These are phyloP conservation scores for Eucalyptus camaldulensis DNA, from an alignment of 345 rosid species.

Conservation along the genomic window DNA sequence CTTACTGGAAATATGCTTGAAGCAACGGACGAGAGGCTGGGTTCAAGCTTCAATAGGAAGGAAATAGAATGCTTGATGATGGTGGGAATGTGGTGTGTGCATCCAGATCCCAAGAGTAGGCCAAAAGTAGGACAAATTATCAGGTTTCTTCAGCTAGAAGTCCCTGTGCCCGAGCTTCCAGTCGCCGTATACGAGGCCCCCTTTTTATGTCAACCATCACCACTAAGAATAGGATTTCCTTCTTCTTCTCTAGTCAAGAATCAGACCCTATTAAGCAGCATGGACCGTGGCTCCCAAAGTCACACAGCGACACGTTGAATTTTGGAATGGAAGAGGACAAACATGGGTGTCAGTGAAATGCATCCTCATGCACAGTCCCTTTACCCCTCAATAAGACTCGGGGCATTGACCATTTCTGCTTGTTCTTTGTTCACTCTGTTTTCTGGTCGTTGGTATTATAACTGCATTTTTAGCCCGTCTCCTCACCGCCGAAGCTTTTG, in stretches of 20 bases:
- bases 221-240: too few relatives aligned
- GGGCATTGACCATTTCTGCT: neutral
- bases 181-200: neutral
- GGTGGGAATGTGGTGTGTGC: neutral
- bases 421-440: neutral
- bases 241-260: too few relatives aligned
- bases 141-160: neutral
- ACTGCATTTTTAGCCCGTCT: neutral
- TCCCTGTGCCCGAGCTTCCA: neutral
- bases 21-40: neutral
- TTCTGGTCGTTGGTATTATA: neutral
- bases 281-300: neutral
- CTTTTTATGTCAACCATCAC: neutral
- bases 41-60: neutral
- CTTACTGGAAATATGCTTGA: neutral
- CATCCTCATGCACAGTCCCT: neutral
- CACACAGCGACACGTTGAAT: neutral
- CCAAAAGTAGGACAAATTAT: neutral
- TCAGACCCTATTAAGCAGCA: neutral
- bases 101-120: neutral
- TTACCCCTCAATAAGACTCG: neutral
- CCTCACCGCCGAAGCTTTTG: neutral
- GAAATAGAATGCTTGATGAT: neutral
- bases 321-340: neutral
- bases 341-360: neutral